A percentile compares a stretch with the other conserved stretches of the same genome.
Evolutionary conservation across 208 protist genomes (phyloP).

Genomic region (Balamuthia mandrillaris): DNA sequence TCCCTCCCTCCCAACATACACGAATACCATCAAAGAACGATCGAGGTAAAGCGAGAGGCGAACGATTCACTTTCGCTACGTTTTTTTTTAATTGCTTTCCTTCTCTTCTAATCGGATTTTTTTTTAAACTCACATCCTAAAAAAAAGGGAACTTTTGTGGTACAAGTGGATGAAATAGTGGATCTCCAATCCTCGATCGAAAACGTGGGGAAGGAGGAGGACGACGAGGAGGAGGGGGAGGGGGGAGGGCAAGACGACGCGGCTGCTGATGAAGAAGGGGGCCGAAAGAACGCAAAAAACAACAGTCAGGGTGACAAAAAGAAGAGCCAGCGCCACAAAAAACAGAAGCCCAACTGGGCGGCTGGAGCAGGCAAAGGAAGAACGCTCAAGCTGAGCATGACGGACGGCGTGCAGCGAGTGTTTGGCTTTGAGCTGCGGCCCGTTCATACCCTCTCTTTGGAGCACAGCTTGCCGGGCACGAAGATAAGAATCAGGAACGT

Average conservation of each 20-base stretch:
- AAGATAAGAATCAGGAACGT: slow-evolving; percentile 2
- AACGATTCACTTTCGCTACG: too few species aligned
- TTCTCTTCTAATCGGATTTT: neutral
- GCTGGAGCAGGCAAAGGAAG: neutral
- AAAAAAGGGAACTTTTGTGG: slow-evolving; percentile 2
- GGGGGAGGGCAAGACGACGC: neutral
- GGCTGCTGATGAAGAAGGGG: slow-evolving; percentile 1
- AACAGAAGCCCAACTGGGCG: neutral
- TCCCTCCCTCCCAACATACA: neutral
- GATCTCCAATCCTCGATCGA: slow-evolving; percentile 1
- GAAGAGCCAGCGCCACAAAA: neutral
- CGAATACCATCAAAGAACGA: neutral
- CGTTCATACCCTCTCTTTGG: neutral
- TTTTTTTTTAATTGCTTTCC: too few species aligned
- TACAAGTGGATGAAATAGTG: slow-evolving; percentile 29
- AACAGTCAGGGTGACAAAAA: neutral
- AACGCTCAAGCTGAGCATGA: slow-evolving; percentile 28
- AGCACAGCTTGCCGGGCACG: slow-evolving; percentile 4
- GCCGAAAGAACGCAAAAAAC: neutral
- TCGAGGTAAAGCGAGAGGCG: too few species aligned
- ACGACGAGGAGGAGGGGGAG: slow-evolving; percentile 17
- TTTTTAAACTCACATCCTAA: too few species aligned
- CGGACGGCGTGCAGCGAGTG: neutral
- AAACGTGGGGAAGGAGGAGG: neutral
- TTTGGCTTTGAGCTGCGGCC: slow-evolving; percentile 1